Conservation (phyloP, 805 yeast species). For the Helenozyma rhizophorensis region DNA sequence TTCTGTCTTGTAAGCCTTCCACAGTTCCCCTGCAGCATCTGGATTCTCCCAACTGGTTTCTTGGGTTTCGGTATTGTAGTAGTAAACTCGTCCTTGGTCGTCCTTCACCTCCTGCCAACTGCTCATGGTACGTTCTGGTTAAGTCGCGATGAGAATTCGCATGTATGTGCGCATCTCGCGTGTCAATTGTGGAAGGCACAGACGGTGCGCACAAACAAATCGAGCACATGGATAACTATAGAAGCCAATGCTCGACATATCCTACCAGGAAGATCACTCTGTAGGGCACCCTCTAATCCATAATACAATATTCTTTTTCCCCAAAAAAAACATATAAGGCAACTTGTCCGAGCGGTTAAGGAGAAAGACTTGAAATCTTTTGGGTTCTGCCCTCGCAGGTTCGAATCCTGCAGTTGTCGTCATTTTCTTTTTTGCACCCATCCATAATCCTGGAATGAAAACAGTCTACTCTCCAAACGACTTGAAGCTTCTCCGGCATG, state of each 20-base stretch:
- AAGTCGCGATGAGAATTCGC: no score
- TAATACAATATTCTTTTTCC: no score
- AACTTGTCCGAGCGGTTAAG: constrained; percentile 25
- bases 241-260: no score
- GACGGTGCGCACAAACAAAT: no score
- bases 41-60: constrained; percentile 85
- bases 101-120: constrained; percentile 65
- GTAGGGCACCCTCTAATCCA: no score
- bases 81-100: constrained; percentile 65
- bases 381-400: constrained; percentile 23
- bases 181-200: no score
- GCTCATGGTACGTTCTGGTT: constrained; percentile 16
- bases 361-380: constrained; percentile 25
- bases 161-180: no score
- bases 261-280: no score
- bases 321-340: no score
- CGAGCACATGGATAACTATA: no score
- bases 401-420: constrained; percentile 23
- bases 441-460: constrained; percentile 9
- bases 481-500: constrained; percentile 11
- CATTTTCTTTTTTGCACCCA: constrained; percentile 13
- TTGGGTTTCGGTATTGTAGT: constrained; percentile 59
- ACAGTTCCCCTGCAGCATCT: constrained; percentile 27
- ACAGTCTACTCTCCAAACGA: constrained; percentile 6
- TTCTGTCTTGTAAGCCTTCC: constrained; percentile 47